Evolutionary conservation across 1,139 yeast species (phyloP).

Genomic region (Torulaspora globosa): DNA sequence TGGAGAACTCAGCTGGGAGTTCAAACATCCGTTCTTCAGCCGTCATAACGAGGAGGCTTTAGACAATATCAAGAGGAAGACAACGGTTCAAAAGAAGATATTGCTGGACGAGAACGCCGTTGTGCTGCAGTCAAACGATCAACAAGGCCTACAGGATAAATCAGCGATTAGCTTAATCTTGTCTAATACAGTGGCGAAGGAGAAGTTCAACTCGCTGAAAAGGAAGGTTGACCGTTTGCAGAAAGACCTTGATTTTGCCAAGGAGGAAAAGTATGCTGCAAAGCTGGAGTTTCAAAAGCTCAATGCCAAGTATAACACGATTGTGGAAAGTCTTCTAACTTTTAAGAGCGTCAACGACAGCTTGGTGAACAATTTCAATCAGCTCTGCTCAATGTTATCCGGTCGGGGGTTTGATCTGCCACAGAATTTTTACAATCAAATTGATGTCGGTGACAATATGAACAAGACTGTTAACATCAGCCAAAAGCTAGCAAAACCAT

Average conservation of each 20-base stretch:
- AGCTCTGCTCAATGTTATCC: conserved; percentile 46
- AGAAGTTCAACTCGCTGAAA: conserved; percentile 27
- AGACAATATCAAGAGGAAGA: conserved; percentile 34
- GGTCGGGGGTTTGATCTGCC: conserved; percentile 68
- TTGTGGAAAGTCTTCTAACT: conserved; percentile 56
- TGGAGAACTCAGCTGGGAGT: conserved; percentile 91
- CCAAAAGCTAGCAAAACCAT: conserved; percentile 7
- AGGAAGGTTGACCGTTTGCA: conserved; percentile 39
- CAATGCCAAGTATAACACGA: conserved; percentile 58
- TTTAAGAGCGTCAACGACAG: conserved; percentile 56
- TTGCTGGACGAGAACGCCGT: conserved; percentile 27
- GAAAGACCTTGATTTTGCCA: conserved; percentile 44
- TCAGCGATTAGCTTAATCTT: conserved; percentile 19
- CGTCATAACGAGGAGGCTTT: conserved; percentile 42
- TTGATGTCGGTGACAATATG: conserved; percentile 13
- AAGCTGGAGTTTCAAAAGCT: conserved; percentile 45
- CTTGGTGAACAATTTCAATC: conserved; percentile 48
- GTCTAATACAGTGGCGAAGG: conserved; percentile 28
- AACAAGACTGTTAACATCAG: conserved; percentile 13
- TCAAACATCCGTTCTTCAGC: conserved; percentile 83
- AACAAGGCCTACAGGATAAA: conserved; percentile 12
- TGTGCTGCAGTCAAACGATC: conserved; percentile 14
- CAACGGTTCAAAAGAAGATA: conserved; percentile 54
- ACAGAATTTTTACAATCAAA: conserved; percentile 30
- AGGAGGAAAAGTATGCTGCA: conserved; percentile 42